Base-by-base conservation (phyloP, 176 grass and related monocot species). In the Avena eriantha region DNA sequence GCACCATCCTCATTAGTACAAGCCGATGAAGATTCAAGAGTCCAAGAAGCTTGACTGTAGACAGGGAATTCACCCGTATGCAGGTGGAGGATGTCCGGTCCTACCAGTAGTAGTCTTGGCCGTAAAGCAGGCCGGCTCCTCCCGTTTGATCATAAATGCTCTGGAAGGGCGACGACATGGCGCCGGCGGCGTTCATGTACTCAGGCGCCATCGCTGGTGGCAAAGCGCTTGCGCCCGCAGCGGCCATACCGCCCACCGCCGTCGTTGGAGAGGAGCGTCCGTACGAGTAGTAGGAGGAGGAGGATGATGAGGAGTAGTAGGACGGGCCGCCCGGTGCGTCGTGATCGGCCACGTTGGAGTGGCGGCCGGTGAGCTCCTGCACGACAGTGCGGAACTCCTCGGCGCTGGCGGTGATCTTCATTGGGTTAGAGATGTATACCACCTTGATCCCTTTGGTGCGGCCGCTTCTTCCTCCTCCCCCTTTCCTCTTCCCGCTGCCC, bases 361-460 rank as follows among this genome's bases (percentile, higher is more conserved):
- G 61, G 31, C 77, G 74, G 83, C 94, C 94, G 76, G 94, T 97
- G 85, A 94, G 66, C 75, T 88, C 85, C 88, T 97, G 94, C 46
- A 97, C 94, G 50, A 97, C 22, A 47, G 92, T 81, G 31, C 94
- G 94, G 83, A 97, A 97, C 73, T 97, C 92, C 77, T 90, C 94
- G 49, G 94, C 77, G 83, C 74, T 97, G 75, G 92, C 85, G 3
- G 68, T 91, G 19, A 97, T 86, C 94, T 80, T 92, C 85, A 96
- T 84, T 60, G 94, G 94, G 85, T 88, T 96, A 13, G 92, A 93
- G 85, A 96, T 96, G 90, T 96, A 96, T 57, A 96, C 91, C 31
- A 96, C 89, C 79, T 94, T 96, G 78, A 92, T 66, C 54, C 89
- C 89, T 79, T 83, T 64, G 18, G 57, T 77, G 2, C 78, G 76